phyloP scores from a whole-genome alignment of 139 green algal genomes.

The Monoraphidium neglectum region DNA sequence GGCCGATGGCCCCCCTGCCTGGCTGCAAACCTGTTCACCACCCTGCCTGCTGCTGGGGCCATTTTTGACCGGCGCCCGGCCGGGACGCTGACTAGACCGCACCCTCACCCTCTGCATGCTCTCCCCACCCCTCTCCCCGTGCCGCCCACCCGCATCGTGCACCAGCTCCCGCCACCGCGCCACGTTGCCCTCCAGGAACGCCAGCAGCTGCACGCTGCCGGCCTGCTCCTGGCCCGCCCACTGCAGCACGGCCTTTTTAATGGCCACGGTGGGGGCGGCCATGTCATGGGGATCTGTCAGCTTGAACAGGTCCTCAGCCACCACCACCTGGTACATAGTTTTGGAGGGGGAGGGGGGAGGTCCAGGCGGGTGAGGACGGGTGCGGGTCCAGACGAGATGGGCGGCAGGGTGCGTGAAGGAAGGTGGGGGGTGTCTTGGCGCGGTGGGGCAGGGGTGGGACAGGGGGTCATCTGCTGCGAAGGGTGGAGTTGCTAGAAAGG shows the following conservation, averaged over 20 bases:
- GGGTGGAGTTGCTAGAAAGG: too few relatives aligned
- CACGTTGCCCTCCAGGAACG: slow-evolving; percentile 39
- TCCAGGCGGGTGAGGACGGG: too few relatives aligned
- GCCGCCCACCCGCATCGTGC: not conserved
- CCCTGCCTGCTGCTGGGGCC: slow-evolving; percentile 4
- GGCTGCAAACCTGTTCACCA: too few relatives aligned
- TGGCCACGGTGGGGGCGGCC: slow-evolving; percentile 22
- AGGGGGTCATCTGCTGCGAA: too few relatives aligned
- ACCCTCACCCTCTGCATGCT: slow-evolving; percentile 18
- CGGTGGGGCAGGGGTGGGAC: too few relatives aligned
- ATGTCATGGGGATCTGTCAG: slow-evolving; percentile 52
- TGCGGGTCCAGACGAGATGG: too few relatives aligned
- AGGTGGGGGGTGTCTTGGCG: too few relatives aligned
- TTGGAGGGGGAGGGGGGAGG: too few relatives aligned
- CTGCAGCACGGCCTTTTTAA: slow-evolving; percentile 57
- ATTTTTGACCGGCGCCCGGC: too few relatives aligned
- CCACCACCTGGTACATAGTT: slow-evolving; percentile 64
- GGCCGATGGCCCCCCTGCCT: too few relatives aligned
- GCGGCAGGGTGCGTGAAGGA: too few relatives aligned
- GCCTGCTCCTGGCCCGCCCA: slow-evolving; percentile 62
- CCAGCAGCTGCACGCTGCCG: slow-evolving; percentile 62
- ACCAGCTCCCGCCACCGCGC: slow-evolving; percentile 19
- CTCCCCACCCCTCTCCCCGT: not conserved
- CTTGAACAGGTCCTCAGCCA: slow-evolving; percentile 62
- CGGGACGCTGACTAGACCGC: slow-evolving; percentile 3